Base-by-base conservation (phyloP, 1,284 basidiomycete genomes). In the Retiboletus flavoniger region DNA sequence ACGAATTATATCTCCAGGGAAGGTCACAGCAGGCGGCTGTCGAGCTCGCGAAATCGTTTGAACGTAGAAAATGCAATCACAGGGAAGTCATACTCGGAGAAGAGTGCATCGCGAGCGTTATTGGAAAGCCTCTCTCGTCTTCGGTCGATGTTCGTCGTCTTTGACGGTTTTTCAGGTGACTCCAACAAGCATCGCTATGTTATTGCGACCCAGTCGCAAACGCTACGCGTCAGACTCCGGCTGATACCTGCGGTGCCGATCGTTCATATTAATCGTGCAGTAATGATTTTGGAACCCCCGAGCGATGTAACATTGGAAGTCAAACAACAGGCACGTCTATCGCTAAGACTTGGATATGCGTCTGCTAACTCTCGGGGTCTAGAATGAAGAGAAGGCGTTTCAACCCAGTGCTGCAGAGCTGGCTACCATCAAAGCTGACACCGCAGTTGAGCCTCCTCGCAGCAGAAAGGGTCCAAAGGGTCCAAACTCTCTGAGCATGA, bases 1-100 rank as follows among this genome's bases (percentile, higher is more conserved):
- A 94, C 60, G 90, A 93, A 64, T 78, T 98, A 2, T 98, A 97
- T 72, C 78, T 90, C 2, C 81, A 87, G 55, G 93, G 91, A 16
- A 82, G 80, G 55, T 68, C 78, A 4, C 78, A 80, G 31, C 93
- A 96, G 65, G 72, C 79, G 1, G 83, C 85, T 1, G 87, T 93
- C 0, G 89, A 96, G 66, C 78, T 97, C 41, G 95, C 96, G 1
- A 98, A 98, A 74, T 81, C 76, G 1, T 97, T 95, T 65, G 96
- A 98, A 74, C 80, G 96, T 50, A 74, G 96, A 58, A 92, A 91
- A 73, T 99, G 96, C 70, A 98, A 98, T 69, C 96, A 99, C 68
- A 80, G 87, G 58, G 89, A 93, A 66, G 78, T 83, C 7, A 87
- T 96, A 38, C 79, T 82, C 0, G 89, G 90, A 17, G 83, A 89